Conservation (phyloP, 2,329 filamentous ascomycete genomes). For the Trichoderma cornu-damae region DNA sequence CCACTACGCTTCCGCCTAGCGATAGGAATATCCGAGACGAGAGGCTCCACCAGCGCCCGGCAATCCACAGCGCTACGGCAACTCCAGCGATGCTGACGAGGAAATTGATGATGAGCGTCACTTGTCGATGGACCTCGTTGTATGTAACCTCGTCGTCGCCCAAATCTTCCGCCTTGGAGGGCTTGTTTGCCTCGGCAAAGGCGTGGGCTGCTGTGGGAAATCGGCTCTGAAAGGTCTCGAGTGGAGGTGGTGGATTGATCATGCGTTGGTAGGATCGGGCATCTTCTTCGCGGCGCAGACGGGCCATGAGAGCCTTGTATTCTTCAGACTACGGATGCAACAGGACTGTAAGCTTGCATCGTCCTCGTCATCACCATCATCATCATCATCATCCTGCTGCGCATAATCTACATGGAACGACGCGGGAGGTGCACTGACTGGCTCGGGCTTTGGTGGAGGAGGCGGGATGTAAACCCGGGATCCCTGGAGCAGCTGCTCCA, state of each 20-base stretch:
- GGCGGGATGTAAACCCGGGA: slow-evolving; percentile 71
- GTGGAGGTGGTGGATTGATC: slow-evolving; percentile 53
- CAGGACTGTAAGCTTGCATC: slow-evolving; percentile 18
- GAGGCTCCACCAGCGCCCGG: slow-evolving; percentile 68
- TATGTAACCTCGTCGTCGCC: slow-evolving; percentile 62
- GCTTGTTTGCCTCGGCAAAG: slow-evolving; percentile 51
- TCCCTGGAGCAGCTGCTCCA: slow-evolving; percentile 68
- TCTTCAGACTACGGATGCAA: slow-evolving; percentile 56
- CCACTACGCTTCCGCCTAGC: slow-evolving; percentile 62
- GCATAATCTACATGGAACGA: neutral
- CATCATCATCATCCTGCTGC: neutral
- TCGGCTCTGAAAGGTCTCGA: slow-evolving; percentile 56
- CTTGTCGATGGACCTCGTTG: slow-evolving; percentile 71
- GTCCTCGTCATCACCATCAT: too few relatives aligned
- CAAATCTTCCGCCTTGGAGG: slow-evolving; percentile 41
- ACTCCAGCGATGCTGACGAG: slow-evolving; percentile 79
- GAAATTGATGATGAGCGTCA: slow-evolving; percentile 84
- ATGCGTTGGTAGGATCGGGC: slow-evolving; percentile 76
- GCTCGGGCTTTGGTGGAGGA: slow-evolving; percentile 71
- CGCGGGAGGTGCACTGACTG: slow-evolving; percentile 46
- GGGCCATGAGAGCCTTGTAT: slow-evolving; percentile 83
- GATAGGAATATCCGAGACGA: slow-evolving; percentile 65
- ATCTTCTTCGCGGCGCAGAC: slow-evolving; percentile 78
- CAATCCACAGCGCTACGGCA: slow-evolving; percentile 72
- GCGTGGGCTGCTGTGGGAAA: slow-evolving; percentile 52